These are phyloP conservation scores for Lonicera japonica DNA, from an alignment of 129 eudicot species.

Conservation along the genomic window DNA sequence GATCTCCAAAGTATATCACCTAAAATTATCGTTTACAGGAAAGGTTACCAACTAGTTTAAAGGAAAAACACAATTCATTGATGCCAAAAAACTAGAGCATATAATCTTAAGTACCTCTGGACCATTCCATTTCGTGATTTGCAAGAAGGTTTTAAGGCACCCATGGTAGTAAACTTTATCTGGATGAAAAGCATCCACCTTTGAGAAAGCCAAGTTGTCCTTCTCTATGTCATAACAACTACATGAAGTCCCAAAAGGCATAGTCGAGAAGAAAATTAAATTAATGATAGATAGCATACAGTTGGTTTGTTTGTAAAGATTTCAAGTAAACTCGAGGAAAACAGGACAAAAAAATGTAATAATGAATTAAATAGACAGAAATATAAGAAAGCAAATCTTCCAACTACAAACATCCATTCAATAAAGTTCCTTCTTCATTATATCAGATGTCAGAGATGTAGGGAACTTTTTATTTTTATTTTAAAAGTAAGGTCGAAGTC, in stretches of 20 bases:
- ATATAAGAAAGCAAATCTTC: neutral
- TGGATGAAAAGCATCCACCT: conserved; percentile 86
- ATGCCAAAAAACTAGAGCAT: conserved; percentile 3
- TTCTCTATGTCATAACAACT: conserved; percentile 89
- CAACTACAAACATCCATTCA: neutral
- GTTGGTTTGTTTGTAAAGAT: neutral
- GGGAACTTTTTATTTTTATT: no score
- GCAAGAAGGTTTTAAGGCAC: conserved; percentile 85
- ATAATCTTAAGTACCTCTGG: conserved; percentile 57
- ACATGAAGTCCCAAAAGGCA: conserved; percentile 15
- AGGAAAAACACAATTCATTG: no score
- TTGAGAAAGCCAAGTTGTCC: conserved; percentile 77
- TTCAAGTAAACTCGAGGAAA: no score
- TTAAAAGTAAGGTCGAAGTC: no score
- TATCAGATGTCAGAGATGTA: no score
- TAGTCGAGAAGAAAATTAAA: neutral
- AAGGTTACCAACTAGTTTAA: no score
- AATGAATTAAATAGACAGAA: conserved; percentile 5
- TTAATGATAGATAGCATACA: neutral
- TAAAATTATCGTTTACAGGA: conserved; percentile 13
- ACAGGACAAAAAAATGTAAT: neutral
- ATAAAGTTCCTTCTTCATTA: neutral
- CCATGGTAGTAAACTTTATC: conserved; percentile 87
- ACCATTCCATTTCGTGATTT: conserved; percentile 97
- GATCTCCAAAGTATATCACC: conserved; percentile 99